These are phyloP conservation scores for Neostapfia colusana DNA, from an alignment of 176 grass and related monocot species.

Conservation along the genomic window DNA sequence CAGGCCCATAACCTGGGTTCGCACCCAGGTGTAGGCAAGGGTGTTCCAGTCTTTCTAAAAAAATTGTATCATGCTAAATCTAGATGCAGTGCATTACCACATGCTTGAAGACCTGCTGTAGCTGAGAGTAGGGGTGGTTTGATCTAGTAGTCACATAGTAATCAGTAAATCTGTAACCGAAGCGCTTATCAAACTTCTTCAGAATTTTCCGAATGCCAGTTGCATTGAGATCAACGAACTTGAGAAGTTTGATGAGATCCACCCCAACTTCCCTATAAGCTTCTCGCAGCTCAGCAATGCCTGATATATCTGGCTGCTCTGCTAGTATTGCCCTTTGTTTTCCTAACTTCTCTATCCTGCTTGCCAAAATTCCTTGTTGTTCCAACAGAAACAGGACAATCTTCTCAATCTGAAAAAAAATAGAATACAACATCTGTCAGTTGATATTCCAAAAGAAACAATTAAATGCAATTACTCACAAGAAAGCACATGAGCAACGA, in stretches of 20 bases:
- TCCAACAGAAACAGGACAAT: conserved; percentile 92
- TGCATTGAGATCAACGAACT: conserved; percentile 97
- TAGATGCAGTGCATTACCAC: conserved; percentile 68
- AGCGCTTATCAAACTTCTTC: conserved; percentile 99
- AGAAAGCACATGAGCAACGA: not conserved
- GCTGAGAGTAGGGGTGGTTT: conserved; percentile 97
- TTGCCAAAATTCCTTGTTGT: conserved; percentile 86
- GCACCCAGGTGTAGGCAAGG: no score
- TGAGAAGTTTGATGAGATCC: conserved; percentile 95
- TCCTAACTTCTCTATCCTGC: conserved; percentile 86
- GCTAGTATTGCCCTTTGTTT: conserved; percentile 65
- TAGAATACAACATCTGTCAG: conserved; percentile 10
- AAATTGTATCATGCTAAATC: conserved; percentile 20
- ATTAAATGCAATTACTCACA: not conserved
- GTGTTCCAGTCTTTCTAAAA: no score
- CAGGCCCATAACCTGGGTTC: no score
- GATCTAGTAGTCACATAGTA: conserved; percentile 94
- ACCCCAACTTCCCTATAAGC: conserved; percentile 83
- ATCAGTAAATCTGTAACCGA: conserved; percentile 95
- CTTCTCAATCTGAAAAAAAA: conserved; percentile 80
- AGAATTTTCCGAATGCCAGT: conserved; percentile 96
- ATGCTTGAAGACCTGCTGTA: conserved; percentile 99
- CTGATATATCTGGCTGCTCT: conserved; percentile 93
- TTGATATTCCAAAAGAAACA: not conserved
- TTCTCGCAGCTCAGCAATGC: conserved; percentile 72